Evolutionary conservation across 2,329 filamentous ascomycete species (phyloP), one percentile per base, ranked within the genome.

Genomic region (Trichothecium roseum): DNA sequence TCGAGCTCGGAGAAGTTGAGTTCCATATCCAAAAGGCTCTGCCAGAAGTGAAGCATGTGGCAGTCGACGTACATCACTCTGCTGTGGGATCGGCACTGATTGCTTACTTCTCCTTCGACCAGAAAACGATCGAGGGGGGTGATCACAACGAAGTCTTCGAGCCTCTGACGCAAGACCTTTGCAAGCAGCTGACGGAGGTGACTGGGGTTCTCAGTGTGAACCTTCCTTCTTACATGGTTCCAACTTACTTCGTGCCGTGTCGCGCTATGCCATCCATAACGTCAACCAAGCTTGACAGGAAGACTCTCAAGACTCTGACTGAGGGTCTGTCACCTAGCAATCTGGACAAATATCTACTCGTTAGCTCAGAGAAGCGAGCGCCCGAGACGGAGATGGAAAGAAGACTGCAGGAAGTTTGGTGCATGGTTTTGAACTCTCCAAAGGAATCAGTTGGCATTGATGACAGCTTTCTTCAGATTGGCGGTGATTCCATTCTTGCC

Each of bases 1-100:
- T 72, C 34, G 75, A 68, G 52, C 55, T 69, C 9, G 43, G 36
- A 7, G 45, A 47, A 27, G 39, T 49, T 13, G 44, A 49, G 28
- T 33, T 15, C 18, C 28, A 29, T 8, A 28, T 37, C 14, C 22
- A 12, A 10, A 9, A 13, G 8, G 12, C 6, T 13, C 14, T 37
- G n/a, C 14, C 10, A 15, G 35, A 28, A 10, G 26, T 32, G 18
- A 9, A 22, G 2, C 35, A 37, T 15, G 22, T 33, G 28, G 29
- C 15, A 6, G 35, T 38, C 15, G 34, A 38, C 26, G 28, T 14
- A 6, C 8, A 30, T 30, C 5, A 30, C 6, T 17, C 20, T 6
- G 20, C 6, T 6, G 28, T 14, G 9, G 26, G 26, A 2, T 12
- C 36, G 10, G 10, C 28, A n/a, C 30, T 37, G 4, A 30, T 37